Evolutionary conservation across 495 filamentous ascomycete genomes (phyloP).

Genomic region (Filosporella fistucella): DNA sequence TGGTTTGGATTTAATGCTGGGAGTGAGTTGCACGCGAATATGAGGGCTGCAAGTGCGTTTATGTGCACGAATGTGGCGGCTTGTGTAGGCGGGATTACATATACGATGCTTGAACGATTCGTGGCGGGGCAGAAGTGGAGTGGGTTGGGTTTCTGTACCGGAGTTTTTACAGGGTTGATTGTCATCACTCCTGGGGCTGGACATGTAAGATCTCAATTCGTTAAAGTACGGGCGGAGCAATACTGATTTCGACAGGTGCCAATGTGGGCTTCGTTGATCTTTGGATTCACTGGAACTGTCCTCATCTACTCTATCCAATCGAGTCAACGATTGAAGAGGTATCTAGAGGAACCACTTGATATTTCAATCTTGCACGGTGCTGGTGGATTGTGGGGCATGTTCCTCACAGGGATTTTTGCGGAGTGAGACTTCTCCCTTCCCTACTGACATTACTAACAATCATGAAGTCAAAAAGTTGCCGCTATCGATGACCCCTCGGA

Average conservation of each 20-base stretch:
- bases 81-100: constrained; percentile 45
- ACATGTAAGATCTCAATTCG: constrained; percentile 22
- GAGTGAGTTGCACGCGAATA: constrained; percentile 75
- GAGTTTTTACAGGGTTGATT: constrained; percentile 50
- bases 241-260: constrained; percentile 45
- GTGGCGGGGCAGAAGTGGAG: constrained; percentile 35
- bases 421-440: constrained; percentile 42
- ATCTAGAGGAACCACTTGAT: constrained; percentile 84
- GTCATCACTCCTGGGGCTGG: constrained; percentile 51
- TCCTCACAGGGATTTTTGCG: constrained; percentile 83
- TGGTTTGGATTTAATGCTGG: constrained; percentile 99
- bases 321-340: constrained; percentile 70
- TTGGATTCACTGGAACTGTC: constrained; percentile 71
- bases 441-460: background rate
- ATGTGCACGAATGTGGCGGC: constrained; percentile 50
- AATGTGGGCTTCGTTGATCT: constrained; percentile 83
- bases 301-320: constrained; percentile 85
- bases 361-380: constrained; percentile 88
- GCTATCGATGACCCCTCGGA: background rate
- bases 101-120: constrained; percentile 20
- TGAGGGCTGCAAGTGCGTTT: constrained; percentile 40
- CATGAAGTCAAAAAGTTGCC: background rate
- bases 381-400: constrained; percentile 82
- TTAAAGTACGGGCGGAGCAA: background rate
- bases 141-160: constrained; percentile 43